Evolutionary conservation across 192 early-diverging fungal species (phyloP).

Genomic region (Funneliformis geosporum): DNA sequence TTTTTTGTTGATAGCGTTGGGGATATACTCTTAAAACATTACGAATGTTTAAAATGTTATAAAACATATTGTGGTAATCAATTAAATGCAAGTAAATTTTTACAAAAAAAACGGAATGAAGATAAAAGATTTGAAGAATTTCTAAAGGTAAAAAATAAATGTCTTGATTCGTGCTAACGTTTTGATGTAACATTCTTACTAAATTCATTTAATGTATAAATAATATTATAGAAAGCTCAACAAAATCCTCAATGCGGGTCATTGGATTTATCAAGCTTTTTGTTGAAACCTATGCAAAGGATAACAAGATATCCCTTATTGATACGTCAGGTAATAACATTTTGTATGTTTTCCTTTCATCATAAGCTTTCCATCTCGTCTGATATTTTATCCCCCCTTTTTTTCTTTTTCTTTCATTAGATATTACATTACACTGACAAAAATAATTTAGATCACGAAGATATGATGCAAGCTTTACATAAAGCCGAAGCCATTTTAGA

Average conservation of each 20-base stretch:
- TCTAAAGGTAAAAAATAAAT: conserved; percentile 53
- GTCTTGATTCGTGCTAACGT: no score
- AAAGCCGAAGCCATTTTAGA: conserved; percentile 69
- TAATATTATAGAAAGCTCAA: conserved; percentile 48
- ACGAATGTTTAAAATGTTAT: conserved; percentile 60
- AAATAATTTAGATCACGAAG: conserved; percentile 76
- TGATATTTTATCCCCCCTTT: neutral
- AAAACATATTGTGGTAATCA: conserved; percentile 69
- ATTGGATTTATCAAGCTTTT: conserved; percentile 76
- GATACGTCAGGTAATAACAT: conserved; percentile 63
- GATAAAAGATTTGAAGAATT: conserved; percentile 60
- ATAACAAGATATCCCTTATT: conserved; percentile 92
- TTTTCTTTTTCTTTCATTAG: conserved; percentile 32
- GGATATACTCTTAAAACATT: conserved; percentile 59
- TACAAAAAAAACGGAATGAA: conserved; percentile 56
- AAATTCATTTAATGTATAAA: neutral
- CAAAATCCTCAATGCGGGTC: conserved; percentile 63
- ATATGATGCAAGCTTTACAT: conserved; percentile 63
- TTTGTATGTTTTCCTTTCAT: neutral
- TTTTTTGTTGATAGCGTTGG: conserved; percentile 68
- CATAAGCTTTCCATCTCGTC: neutral
- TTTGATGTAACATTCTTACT: neutral
- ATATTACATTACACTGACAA: conserved; percentile 77
- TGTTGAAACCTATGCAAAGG: conserved; percentile 91
- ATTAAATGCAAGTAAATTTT: conserved; percentile 58